Conservation (phyloP, 1,284 basidiomycete species). For the Psilocybe mexicana region DNA sequence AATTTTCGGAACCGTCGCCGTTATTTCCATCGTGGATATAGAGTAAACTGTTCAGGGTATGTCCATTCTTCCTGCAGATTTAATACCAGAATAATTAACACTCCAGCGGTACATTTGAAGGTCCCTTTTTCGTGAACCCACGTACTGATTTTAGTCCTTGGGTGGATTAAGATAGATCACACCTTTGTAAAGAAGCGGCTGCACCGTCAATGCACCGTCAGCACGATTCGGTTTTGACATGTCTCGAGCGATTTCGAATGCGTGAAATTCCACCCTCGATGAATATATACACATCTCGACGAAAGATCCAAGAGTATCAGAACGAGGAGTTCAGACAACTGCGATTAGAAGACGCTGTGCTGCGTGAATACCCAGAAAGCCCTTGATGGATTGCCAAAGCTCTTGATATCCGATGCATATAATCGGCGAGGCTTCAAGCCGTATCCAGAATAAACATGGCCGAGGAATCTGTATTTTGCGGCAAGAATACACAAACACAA, state of each 20-base stretch:
- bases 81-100: constrained; percentile 14
- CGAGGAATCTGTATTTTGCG: too few species aligned
- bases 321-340: too few species aligned
- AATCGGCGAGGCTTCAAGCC: too few species aligned
- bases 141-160: constrained; percentile 30
- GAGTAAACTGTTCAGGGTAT: constrained; percentile 41
- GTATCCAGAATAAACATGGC: too few species aligned
- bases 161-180: constrained; percentile 31
- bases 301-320: too few species aligned
- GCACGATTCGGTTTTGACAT: constrained; percentile 28
- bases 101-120: constrained; percentile 43
- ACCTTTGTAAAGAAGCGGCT: constrained; percentile 33
- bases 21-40: constrained; percentile 48
- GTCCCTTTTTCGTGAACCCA: constrained; percentile 37
- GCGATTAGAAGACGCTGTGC: too few species aligned
- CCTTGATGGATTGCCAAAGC: too few species aligned
- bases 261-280: too few species aligned
- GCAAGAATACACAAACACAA: too few species aligned
- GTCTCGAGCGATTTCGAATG: constrained; percentile 37
- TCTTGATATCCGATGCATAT: too few species aligned
- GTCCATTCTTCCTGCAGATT: constrained; percentile 1
- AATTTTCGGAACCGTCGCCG: constrained; percentile 43
- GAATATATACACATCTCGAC: too few species aligned
- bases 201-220: constrained; percentile 35
- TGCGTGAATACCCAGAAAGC: too few species aligned